Evolutionary conservation across 164 flowering plant genomes (phyloP).

Genomic region (Echeveria elegans): DNA sequence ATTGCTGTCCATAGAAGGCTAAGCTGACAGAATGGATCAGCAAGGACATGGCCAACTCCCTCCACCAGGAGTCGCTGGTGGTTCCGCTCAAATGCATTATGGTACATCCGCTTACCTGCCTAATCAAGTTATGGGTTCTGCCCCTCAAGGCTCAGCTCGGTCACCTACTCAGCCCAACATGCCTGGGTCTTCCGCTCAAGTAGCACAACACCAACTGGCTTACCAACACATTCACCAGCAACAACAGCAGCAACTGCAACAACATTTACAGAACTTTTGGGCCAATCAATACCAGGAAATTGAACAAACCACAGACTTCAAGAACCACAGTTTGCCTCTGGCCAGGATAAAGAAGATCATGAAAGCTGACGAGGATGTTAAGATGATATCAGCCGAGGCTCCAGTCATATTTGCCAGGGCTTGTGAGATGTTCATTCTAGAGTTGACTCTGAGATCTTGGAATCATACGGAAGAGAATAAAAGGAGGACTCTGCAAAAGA

Average conservation of each 20-base stretch:
- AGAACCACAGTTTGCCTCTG: constrained; percentile 70
- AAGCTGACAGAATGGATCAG: constrained; percentile 32
- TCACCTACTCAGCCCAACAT: constrained; percentile 39
- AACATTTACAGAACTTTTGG: constrained; percentile 66
- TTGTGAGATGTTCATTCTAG: constrained; percentile 79
- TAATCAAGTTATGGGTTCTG: constrained; percentile 42
- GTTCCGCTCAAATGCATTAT: constrained; percentile 35
- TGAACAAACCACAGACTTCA: constrained; percentile 55
- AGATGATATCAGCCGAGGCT: constrained; percentile 84
- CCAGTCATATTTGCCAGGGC: constrained; percentile 72
- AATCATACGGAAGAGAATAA: constrained; percentile 75
- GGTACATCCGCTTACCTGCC: constrained; percentile 33
- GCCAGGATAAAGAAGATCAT: constrained; percentile 81
- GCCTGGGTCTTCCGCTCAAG: constrained; percentile 15
- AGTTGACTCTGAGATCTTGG: constrained; percentile 69
- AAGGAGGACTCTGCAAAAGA: constrained; percentile 71
- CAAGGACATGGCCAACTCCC: constrained; percentile 41
- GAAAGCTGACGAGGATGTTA: constrained; percentile 83
- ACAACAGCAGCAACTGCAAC: constrained; percentile 57
- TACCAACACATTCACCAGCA: constrained; percentile 66
- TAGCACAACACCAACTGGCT: constrained; percentile 46
- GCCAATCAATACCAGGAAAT: constrained; percentile 52
- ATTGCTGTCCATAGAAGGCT: neutral
- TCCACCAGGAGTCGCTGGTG: constrained; percentile 31
- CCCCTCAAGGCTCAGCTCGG: constrained; percentile 27